These are phyloP conservation scores for sunflower (Helianthus annuus) DNA, from an alignment of 129 eudicot genomes.

Conservation along the genomic window DNA sequence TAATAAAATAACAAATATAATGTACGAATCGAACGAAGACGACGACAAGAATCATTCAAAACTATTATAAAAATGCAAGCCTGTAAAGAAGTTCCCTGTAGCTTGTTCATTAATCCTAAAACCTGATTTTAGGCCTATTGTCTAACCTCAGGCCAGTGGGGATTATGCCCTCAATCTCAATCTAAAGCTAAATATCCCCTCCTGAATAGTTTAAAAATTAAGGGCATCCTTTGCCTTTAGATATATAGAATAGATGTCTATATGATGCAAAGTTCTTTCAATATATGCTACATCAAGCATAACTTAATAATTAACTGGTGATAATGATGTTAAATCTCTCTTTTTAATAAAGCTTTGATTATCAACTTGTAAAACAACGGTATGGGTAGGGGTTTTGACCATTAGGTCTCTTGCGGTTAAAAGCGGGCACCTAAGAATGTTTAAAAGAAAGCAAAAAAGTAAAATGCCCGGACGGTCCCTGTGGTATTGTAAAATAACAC, in stretches of 20 bases:
- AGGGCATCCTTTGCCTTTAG: slow-evolving; percentile 30
- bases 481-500: too few species aligned
- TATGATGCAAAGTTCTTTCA: slow-evolving; percentile 31
- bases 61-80: slow-evolving; percentile 24
- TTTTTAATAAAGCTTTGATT: slow-evolving; percentile 14
- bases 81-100: slow-evolving; percentile 38
- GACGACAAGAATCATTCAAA: slow-evolving; percentile 16
- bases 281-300: slow-evolving; percentile 19
- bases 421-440: background rate
- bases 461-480: too few species aligned
- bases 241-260: slow-evolving; percentile 25
- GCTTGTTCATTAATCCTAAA: slow-evolving; percentile 22
- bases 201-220: slow-evolving; percentile 22
- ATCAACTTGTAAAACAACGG: slow-evolving; percentile 23
- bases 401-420: background rate
- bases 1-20: slow-evolving; percentile 6
- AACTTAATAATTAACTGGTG: slow-evolving; percentile 11
- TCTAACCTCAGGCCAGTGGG: slow-evolving; percentile 41
- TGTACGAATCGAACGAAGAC: background rate
- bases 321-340: slow-evolving; percentile 16
- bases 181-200: slow-evolving; percentile 39
- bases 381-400: slow-evolving; percentile 5
- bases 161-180: slow-evolving; percentile 35
- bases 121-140: slow-evolving; percentile 14
- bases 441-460: background rate